Conservation (phyloP, 768 basidiomycete species). For the Melanogaster broomeanus region DNA sequence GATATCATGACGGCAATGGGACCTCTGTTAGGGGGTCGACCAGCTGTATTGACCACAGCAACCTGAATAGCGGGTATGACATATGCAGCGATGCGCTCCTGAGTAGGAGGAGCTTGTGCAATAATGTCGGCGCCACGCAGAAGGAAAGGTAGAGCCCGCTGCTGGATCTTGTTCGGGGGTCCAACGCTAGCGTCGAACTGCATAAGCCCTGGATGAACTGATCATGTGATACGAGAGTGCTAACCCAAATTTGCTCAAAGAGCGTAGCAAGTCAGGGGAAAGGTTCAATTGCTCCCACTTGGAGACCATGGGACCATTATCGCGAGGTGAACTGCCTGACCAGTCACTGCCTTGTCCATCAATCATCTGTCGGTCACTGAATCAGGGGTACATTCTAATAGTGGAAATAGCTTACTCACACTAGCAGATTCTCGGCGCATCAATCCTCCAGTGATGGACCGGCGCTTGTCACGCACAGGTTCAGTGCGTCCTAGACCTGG, state of each 20-base stretch:
- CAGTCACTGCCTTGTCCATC: constrained; percentile 60
- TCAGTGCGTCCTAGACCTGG: constrained; percentile 38
- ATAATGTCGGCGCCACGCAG: constrained; percentile 95
- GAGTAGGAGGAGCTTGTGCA: constrained; percentile 97
- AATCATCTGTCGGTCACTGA: constrained; percentile 42
- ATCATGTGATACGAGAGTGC: constrained; percentile 22
- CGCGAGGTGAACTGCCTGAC: constrained; percentile 57
- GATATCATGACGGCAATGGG: constrained; percentile 90
- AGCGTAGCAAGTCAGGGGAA: constrained; percentile 83
- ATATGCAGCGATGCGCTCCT: constrained; percentile 97
- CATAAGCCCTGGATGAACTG: constrained; percentile 14
- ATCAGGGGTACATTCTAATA: constrained; percentile 14
- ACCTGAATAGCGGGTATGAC: constrained; percentile 89
- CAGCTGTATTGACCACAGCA: constrained; percentile 63
- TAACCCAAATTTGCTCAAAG: constrained; percentile 92
- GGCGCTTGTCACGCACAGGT: constrained; percentile 65
- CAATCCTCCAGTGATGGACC: constrained; percentile 63
- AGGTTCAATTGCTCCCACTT: constrained; percentile 96
- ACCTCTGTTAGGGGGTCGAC: constrained; percentile 65
- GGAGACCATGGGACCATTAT: constrained; percentile 78
- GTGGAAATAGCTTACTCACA: constrained; percentile 44
- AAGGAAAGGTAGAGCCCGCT: constrained; percentile 93
- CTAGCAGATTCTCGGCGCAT: constrained; percentile 75
- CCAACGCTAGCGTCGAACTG: constrained; percentile 64
- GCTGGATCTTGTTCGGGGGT: constrained; percentile 98